Conservation (phyloP, 176 grass and related monocot genomes). For the Oryza brachyantha region DNA sequence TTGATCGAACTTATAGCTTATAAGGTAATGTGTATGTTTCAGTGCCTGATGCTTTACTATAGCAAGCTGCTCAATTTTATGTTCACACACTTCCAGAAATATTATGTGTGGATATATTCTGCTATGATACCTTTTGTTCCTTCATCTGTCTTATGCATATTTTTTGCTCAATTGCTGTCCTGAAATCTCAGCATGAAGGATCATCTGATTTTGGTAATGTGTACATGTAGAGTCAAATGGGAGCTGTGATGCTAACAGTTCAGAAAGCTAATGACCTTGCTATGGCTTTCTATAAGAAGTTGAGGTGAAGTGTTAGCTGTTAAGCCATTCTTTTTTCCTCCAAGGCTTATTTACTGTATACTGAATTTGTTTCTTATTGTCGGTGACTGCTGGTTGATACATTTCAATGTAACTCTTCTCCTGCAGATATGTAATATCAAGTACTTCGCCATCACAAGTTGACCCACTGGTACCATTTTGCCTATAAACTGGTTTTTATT, state of each 20-base stretch:
- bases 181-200: constrained; percentile 12
- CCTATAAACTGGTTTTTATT: neutral
- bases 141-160: constrained; percentile 7
- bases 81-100: no score
- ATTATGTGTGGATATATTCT: no score
- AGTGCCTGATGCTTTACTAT: neutral
- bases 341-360: neutral
- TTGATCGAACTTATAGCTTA: constrained; percentile 72
- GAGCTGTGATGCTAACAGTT: constrained; percentile 86
- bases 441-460: constrained; percentile 71
- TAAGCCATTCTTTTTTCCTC: constrained; percentile 6
- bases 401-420: constrained; percentile 4
- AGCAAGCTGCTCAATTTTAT: neutral
- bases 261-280: constrained; percentile 70
- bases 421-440: constrained; percentile 76
- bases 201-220: neutral
- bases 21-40: constrained; percentile 50
- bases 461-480: constrained; percentile 60
- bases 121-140: neutral
- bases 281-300: constrained; percentile 74
- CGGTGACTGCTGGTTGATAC: neutral
- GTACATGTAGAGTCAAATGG: constrained; percentile 63
- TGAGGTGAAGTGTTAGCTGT: constrained; percentile 44
- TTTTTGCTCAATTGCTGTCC: neutral
- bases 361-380: neutral